Percentiles rank a stretch among this genome's conserved stretches.
phyloP scores from a whole-genome alignment of 768 basidiomycete species.

The Hericium coralloides region DNA sequence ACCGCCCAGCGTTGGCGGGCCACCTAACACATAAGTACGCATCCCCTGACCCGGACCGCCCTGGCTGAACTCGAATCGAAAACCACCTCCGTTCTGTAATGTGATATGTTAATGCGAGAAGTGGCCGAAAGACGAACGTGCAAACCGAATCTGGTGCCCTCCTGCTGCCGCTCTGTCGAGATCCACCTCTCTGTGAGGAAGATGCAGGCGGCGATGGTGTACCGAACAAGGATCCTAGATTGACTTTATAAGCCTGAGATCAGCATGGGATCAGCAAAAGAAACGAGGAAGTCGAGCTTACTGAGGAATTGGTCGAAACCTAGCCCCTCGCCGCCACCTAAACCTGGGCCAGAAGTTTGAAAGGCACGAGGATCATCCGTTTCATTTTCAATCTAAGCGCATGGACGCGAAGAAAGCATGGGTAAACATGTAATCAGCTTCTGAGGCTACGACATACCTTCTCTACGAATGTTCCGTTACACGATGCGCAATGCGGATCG shows the following conservation, averaged over 20 bases:
- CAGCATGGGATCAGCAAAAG: neutral
- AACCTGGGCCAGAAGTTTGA: slow-evolving; percentile 27
- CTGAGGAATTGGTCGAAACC: slow-evolving; percentile 42
- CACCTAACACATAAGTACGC: slow-evolving; percentile 31
- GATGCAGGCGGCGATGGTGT: too few species aligned
- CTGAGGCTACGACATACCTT: slow-evolving; percentile 34
- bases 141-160: too few species aligned
- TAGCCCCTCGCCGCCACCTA: slow-evolving; percentile 21
- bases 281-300: slow-evolving; percentile 16
- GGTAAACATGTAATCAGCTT: neutral
- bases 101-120: too few species aligned
- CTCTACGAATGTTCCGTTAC: slow-evolving; percentile 77
- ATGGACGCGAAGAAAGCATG: neutral
- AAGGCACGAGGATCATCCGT: slow-evolving; percentile 70
- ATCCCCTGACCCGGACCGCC: slow-evolving; percentile 20
- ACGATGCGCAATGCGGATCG: slow-evolving; percentile 77
- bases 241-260: slow-evolving; percentile 3
- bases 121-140: too few species aligned
- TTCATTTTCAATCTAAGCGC: slow-evolving; percentile 59
- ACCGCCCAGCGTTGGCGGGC: slow-evolving; percentile 20
- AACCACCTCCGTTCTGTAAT: slow-evolving; percentile 17
- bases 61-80: slow-evolving; percentile 29
- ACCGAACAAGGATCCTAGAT: neutral
- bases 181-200: too few species aligned
- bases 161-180: too few species aligned